Conservation (phyloP, 2,329 filamentous ascomycete species). For the Ophiostoma quercus region DNA sequence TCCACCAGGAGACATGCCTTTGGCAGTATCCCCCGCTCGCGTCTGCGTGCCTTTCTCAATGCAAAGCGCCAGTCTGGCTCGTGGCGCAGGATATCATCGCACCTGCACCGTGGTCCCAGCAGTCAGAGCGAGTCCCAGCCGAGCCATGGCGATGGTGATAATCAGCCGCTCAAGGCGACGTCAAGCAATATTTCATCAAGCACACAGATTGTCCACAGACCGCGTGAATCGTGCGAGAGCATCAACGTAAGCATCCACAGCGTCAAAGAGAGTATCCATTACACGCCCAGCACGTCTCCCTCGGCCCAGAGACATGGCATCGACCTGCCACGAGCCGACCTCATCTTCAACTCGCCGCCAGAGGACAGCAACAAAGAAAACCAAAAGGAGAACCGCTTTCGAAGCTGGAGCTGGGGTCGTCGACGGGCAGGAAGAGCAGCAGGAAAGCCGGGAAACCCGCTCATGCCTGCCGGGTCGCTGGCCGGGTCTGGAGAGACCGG, state of each 20-base stretch:
- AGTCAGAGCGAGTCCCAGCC: not conserved
- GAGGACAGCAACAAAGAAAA: not conserved
- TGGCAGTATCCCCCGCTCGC: constrained; percentile 13
- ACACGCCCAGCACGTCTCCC: not conserved
- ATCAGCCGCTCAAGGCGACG: not conserved
- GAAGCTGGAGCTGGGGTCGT: constrained; percentile 24
- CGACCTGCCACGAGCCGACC: not conserved
- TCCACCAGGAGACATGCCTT: not conserved
- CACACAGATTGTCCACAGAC: not conserved
- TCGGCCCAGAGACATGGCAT: not conserved
- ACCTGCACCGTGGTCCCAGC: not conserved
- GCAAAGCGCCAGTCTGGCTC: constrained; percentile 16
- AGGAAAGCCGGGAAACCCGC: not conserved
- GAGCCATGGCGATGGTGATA: not conserved
- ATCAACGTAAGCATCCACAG: not conserved
- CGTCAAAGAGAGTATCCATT: not conserved
- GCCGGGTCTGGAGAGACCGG: not conserved
- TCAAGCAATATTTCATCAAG: constrained; percentile 6
- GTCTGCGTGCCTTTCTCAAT: constrained; percentile 12
- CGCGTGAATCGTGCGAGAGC: not conserved
- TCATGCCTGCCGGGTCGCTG: not conserved
- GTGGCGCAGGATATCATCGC: constrained; percentile 16
- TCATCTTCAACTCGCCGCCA: not conserved
- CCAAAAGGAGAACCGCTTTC: constrained; percentile 4
- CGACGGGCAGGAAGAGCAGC: not conserved